Evolutionary conservation across 495 filamentous ascomycete genomes (phyloP).

Genomic region (Hyaloscypha variabilis): DNA sequence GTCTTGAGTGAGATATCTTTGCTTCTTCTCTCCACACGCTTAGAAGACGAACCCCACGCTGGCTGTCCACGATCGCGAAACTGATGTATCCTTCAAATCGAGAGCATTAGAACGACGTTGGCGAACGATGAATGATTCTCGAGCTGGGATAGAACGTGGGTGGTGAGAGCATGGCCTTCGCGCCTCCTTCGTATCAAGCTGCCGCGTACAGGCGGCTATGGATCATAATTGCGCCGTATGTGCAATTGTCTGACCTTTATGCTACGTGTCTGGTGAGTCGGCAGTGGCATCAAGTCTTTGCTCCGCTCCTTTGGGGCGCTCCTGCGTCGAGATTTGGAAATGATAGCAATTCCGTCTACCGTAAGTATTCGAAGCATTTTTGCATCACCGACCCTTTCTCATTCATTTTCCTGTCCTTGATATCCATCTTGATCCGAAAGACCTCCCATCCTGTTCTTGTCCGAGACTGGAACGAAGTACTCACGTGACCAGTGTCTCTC

Average conservation of each 20-base stretch:
- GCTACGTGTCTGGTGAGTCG: slow-evolving; percentile 59
- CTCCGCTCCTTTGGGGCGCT: slow-evolving; percentile 67
- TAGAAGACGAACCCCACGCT: neutral
- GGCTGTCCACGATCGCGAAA: neutral
- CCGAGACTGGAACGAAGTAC: neutral
- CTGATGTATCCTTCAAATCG: neutral
- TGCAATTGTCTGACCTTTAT: slow-evolving; percentile 61
- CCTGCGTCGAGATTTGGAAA: slow-evolving; percentile 66
- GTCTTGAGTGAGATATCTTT: neutral
- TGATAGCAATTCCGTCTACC: slow-evolving; percentile 65
- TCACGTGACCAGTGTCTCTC: slow-evolving; percentile 52
- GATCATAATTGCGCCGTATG: slow-evolving; percentile 63
- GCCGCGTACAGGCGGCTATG: slow-evolving; percentile 62
- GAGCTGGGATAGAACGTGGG: neutral
- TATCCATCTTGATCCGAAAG: neutral
- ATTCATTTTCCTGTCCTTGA: too few species aligned
- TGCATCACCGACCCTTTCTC: neutral
- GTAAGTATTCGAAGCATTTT: slow-evolving; percentile 35
- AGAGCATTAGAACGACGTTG: neutral
- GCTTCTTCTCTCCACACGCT: neutral
- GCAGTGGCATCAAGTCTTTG: slow-evolving; percentile 62
- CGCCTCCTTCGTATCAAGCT: slow-evolving; percentile 56
- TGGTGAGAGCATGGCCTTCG: slow-evolving; percentile 12
- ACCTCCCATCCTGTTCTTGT: neutral
- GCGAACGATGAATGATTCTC: neutral